These are phyloP conservation scores for Penicillium pulvis DNA, from an alignment of 495 filamentous ascomycete genomes.

Conservation along the genomic window DNA sequence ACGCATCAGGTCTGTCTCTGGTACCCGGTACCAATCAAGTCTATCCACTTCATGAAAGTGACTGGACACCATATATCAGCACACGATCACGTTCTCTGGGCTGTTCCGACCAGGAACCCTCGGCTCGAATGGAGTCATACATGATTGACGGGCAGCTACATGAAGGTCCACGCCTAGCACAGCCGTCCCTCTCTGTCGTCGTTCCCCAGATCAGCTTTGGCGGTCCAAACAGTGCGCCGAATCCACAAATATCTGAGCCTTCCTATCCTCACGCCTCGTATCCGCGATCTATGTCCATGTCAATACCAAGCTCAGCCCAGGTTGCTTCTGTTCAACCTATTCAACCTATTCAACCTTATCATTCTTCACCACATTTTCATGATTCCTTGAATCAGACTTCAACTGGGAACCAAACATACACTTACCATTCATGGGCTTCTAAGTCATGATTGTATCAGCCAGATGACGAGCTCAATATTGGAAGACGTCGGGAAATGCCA, in stretches of 20 bases:
- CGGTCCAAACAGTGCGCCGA: neutral
- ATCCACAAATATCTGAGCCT: constrained; percentile 7
- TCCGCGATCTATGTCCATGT: constrained; percentile 2
- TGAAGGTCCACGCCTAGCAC: constrained; percentile 10
- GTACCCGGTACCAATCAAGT: constrained; percentile 13
- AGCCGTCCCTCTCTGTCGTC: constrained; percentile 8
- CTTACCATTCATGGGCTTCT: neutral
- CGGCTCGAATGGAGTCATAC: constrained; percentile 23
- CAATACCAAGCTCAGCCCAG: constrained; percentile 13
- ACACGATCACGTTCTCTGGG: constrained; percentile 25
- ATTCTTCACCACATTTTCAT: neutral
- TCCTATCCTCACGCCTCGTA: constrained; percentile 7
- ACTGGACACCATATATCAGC: constrained; percentile 25
- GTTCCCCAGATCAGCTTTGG: constrained; percentile 14
- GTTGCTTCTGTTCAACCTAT: neutral
- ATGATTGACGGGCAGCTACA: constrained; percentile 20
- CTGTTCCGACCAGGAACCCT: constrained; percentile 19
- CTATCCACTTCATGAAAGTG: constrained; percentile 17
- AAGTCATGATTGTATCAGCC: neutral
- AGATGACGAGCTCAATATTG: neutral
- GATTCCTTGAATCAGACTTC: neutral
- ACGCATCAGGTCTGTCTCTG: constrained; percentile 14
- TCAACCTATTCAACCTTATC: constrained; percentile 1
- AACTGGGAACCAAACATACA: neutral
- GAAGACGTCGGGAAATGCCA: too few species aligned